Base-by-base conservation (phyloP, 2,329 filamentous ascomycete genomes). In the Trichoderma sp. region DNA sequence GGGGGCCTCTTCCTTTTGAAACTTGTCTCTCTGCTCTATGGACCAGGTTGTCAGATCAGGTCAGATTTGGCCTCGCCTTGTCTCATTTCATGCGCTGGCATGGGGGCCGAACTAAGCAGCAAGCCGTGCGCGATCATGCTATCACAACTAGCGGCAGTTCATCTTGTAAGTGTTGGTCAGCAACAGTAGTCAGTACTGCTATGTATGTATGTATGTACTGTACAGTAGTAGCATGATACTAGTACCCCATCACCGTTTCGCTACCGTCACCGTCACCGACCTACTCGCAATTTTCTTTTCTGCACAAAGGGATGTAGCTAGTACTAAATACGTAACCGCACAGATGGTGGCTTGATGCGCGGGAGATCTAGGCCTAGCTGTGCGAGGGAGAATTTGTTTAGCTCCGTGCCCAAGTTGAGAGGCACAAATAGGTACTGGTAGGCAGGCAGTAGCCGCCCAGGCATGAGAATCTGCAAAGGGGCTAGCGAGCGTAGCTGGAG, bases 21-120 rank as follows among this genome's bases (percentile, higher is more conserved):
- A 43, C 16, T 10, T 43, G 16, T 52, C 24, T 40, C 53, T 52
- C 24, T 27, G 14, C 19, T 57, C 21, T 59, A 31, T 55, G 29
- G 55, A 67, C 31, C 64, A 31, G 62, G 37, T 43, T 14, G 53
- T 33, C 53, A 29, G 61, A 31, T 35, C 47, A 64, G 33, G 61
- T 29, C 61, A 64, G 47, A 24, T 27, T 56, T 35, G 24, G 24
- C 33, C 24, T 27, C 11, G 24, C 31, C 52, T 35, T 37, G 27
- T 47, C 64, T 58, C 64, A 24, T 59, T 40, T 35, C 55, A 59
- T 52, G 64, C 55, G 64, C 64, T 67, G 29, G 55, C 49, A 14
- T 43, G 58, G 55, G 64, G 40, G 55, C 64, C 31, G 55, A 59
- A 56, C 55, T 67, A 55, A 49, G 64, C 64, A 52, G 64, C 40